A percentile compares a stretch with the other conserved stretches of the same genome.
These are phyloP conservation scores for Pichia sp. DNA, from an alignment of 1,139 yeast species.

Conservation along the genomic window DNA sequence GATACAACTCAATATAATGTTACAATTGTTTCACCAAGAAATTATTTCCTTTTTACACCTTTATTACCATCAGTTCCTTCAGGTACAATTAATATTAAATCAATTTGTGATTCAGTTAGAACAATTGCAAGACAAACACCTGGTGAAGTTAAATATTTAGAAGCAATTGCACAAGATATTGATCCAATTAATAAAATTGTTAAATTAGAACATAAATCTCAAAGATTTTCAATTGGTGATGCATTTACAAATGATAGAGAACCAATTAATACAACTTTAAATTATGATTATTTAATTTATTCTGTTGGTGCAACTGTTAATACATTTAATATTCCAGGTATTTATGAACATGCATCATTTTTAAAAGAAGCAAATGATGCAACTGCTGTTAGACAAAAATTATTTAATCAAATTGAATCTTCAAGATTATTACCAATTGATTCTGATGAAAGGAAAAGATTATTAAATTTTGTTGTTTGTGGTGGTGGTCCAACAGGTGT, in stretches of 20 bases:
- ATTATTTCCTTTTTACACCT: conserved; percentile 57
- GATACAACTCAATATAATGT: conserved; percentile 57
- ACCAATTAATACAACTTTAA: conserved; percentile 39
- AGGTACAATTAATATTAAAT: conserved; percentile 52
- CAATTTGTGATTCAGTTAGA: conserved; percentile 53
- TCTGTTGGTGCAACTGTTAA: conserved; percentile 85
- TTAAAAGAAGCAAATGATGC: conserved; percentile 56
- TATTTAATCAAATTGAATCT: conserved; percentile 64
- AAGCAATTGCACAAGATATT: conserved; percentile 55
- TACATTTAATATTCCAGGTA: conserved; percentile 78
- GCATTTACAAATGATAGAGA: conserved; percentile 39
- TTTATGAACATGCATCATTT: conserved; percentile 57
- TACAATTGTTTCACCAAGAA: conserved; percentile 55
- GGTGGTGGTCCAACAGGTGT: conserved; percentile 96
- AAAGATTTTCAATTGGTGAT: conserved; percentile 43
- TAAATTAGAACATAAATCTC: conserved; percentile 49
- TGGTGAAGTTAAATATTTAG: conserved; percentile 53
- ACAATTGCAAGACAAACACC: conserved; percentile 42
- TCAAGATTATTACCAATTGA: conserved; percentile 65
- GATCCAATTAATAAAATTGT: conserved; percentile 47
- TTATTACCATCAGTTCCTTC: conserved; percentile 57
- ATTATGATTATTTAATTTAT: conserved; percentile 69
- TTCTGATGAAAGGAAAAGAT: conserved; percentile 63
- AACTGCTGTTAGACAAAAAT: conserved; percentile 46
- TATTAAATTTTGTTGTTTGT: conserved; percentile 69